phyloP scores from a whole-genome alignment of 306 rosid species.

The Prunus salicina region DNA sequence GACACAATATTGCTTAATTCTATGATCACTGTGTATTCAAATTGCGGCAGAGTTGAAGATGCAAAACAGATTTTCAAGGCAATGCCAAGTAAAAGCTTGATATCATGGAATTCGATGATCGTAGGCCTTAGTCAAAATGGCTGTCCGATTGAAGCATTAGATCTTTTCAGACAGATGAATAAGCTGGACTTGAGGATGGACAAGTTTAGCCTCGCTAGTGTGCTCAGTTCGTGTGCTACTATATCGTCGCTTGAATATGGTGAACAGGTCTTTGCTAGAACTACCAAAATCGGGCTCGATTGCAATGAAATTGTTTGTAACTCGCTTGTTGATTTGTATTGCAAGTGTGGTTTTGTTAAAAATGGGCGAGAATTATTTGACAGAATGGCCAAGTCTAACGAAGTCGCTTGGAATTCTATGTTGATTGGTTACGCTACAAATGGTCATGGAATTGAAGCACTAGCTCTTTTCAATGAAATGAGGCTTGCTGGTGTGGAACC shows the following conservation, averaged over 20 bases:
- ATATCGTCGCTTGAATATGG: slow-evolving; percentile 65
- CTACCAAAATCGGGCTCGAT: slow-evolving; percentile 56
- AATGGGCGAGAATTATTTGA: slow-evolving; percentile 51
- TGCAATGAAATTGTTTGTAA: slow-evolving; percentile 47
- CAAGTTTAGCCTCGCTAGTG: slow-evolving; percentile 67
- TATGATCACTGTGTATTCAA: slow-evolving; percentile 69
- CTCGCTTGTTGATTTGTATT: slow-evolving; percentile 70
- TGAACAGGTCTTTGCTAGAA: slow-evolving; percentile 64
- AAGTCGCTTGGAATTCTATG: slow-evolving; percentile 79
- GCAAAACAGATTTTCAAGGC: slow-evolving; percentile 53
- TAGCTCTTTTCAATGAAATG: slow-evolving; percentile 58
- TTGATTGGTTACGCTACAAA: slow-evolving; percentile 80
- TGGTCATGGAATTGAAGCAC: slow-evolving; percentile 69
- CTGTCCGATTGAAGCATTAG: slow-evolving; percentile 54
- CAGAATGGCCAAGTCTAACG: slow-evolving; percentile 52
- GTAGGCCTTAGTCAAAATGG: slow-evolving; percentile 69
- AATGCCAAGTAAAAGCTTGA: slow-evolving; percentile 55
- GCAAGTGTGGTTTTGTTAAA: slow-evolving; percentile 73
- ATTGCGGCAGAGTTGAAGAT: slow-evolving; percentile 68
- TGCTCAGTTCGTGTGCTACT: slow-evolving; percentile 64
- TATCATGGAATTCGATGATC: slow-evolving; percentile 83
- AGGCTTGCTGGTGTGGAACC: slow-evolving; percentile 46
- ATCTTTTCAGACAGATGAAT: slow-evolving; percentile 57
- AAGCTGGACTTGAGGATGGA: slow-evolving; percentile 52
- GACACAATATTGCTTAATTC: slow-evolving; percentile 68